These are phyloP conservation scores for Mucor indicus DNA, from an alignment of 371 early-diverging fungal species.

Conservation along the genomic window DNA sequence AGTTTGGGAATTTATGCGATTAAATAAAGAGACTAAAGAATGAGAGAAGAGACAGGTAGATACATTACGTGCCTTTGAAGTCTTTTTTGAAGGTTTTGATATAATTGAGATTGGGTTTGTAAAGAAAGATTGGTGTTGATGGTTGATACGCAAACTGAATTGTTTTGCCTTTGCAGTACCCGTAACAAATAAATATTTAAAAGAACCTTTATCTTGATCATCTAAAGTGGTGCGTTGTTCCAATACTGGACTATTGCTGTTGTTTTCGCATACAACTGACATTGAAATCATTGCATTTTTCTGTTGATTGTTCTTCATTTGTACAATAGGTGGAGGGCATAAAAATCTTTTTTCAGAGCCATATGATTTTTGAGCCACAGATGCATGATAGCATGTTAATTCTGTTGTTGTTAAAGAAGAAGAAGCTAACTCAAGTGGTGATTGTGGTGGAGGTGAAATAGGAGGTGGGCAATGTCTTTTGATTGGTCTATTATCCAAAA, in stretches of 20 bases:
- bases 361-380: slow-evolving; percentile 87
- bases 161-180: slow-evolving; percentile 80
- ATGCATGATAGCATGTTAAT: slow-evolving; percentile 62
- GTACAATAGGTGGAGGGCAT: slow-evolving; percentile 83
- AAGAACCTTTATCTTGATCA: slow-evolving; percentile 53
- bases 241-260: slow-evolving; percentile 26
- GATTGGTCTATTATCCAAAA: slow-evolving; percentile 12
- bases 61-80: slow-evolving; percentile 73
- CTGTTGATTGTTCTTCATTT: slow-evolving; percentile 2
- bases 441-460: slow-evolving; percentile 10
- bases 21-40: slow-evolving; percentile 68
- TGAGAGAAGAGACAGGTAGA: slow-evolving; percentile 74
- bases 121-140: slow-evolving; percentile 45
- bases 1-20: slow-evolving; percentile 88
- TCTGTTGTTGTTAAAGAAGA: slow-evolving; percentile 13
- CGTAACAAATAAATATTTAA: slow-evolving; percentile 73
- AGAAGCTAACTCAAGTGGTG: slow-evolving; percentile 4
- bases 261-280: slow-evolving; percentile 56
- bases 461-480: slow-evolving; percentile 1
- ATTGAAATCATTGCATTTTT: slow-evolving; percentile 53
- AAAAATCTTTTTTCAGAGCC: slow-evolving; percentile 86
- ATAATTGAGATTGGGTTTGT: slow-evolving; percentile 76
- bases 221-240: slow-evolving; percentile 59
- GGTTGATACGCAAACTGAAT: slow-evolving; percentile 58
- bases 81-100: slow-evolving; percentile 88